These are phyloP conservation scores for Chalaropsis ovoidea DNA, from an alignment of 2,329 filamentous ascomycete species.

Conservation along the genomic window DNA sequence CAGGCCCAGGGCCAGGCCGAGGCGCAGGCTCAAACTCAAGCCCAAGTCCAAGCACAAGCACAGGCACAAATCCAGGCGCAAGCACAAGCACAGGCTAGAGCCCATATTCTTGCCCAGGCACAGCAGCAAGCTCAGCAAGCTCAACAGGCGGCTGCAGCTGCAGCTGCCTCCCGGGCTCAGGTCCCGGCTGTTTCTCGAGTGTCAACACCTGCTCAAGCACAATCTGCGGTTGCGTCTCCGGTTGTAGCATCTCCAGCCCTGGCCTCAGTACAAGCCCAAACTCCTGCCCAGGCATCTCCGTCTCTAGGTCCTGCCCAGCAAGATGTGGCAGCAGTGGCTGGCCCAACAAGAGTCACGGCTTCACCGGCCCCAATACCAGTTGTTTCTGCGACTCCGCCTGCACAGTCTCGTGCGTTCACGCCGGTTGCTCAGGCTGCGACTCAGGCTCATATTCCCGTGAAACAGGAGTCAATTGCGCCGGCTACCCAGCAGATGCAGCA, in stretches of 20 bases:
- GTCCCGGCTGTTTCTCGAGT: slow-evolving; percentile 11
- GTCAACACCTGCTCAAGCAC: not conserved
- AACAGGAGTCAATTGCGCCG: not conserved
- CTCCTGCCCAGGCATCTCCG: not conserved
- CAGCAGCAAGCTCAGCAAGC: slow-evolving; percentile 27
- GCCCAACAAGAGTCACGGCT: not conserved
- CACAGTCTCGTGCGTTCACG: not conserved
- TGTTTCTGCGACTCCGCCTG: not conserved
- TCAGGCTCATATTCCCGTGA: not conserved
- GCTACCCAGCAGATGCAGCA: not conserved
- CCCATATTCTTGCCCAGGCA: slow-evolving; percentile 12
- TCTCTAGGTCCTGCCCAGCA: not conserved
- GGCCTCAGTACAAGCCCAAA: not conserved
- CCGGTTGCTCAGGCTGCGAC: not conserved
- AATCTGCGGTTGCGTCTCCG: not conserved
- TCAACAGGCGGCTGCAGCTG: slow-evolving; percentile 26
- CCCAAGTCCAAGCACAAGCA: slow-evolving; percentile 1
- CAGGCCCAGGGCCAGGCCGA: not conserved
- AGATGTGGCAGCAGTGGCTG: not conserved
- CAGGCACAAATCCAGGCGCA: slow-evolving; percentile 21
- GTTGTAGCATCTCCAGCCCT: not conserved
- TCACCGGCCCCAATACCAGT: not conserved
- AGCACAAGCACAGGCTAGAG: slow-evolving; percentile 27
- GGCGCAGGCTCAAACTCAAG: slow-evolving; percentile 11
- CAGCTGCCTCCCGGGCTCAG: slow-evolving; percentile 17